phyloP scores from a whole-genome alignment of 257 asterid genomes.

The Solanum piurae region DNA sequence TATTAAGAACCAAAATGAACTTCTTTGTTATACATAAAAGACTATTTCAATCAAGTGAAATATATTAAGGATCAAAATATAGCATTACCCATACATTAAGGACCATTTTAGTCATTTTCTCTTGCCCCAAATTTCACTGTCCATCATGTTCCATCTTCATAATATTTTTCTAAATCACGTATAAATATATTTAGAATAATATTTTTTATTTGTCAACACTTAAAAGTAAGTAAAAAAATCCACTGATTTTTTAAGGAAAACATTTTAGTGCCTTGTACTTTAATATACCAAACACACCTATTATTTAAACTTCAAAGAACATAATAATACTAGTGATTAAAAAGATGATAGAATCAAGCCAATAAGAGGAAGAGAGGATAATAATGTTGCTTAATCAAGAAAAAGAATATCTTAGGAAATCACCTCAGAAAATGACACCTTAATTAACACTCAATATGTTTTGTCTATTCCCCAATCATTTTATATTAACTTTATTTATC shows the following conservation, averaged over 20 bases:
- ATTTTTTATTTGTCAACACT: not conserved
- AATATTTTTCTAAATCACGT: too few species aligned
- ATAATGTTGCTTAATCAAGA: not conserved
- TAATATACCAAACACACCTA: not conserved
- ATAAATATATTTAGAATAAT: too few species aligned
- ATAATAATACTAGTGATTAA: not conserved
- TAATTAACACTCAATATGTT: not conserved
- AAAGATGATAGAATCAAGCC: not conserved
- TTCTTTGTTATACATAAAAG: too few species aligned
- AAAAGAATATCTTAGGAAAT: not conserved
- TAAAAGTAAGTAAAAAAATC: not conserved
- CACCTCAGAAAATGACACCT: not conserved
- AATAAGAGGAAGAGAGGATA: not conserved
- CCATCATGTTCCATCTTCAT: too few species aligned
- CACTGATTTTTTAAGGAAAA: not conserved
- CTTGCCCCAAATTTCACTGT: too few species aligned
- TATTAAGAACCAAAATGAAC: too few species aligned
- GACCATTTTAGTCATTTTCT: too few species aligned
- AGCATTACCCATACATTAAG: too few species aligned
- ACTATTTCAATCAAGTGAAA: too few species aligned
- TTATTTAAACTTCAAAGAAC: not conserved
- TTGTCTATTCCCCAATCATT: not conserved
- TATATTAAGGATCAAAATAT: too few species aligned
- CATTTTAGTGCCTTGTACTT: not conserved
- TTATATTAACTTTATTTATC: not conserved